Evolutionary conservation across 1,284 basidiomycete species (phyloP), one percentile per base, ranked within the genome.

Genomic region (Sparassis latifolia): DNA sequence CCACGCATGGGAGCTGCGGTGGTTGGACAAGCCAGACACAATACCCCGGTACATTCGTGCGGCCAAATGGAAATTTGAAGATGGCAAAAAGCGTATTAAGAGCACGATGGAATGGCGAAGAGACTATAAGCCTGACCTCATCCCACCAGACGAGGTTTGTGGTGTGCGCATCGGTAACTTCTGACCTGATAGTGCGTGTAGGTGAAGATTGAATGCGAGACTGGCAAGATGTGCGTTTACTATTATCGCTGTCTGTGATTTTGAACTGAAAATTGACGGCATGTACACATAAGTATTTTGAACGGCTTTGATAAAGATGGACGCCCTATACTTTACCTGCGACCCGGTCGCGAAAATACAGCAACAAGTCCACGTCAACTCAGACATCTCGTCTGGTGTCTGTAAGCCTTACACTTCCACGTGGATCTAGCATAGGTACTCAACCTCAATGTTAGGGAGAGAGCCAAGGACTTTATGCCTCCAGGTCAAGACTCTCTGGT

Each of bases 381-480:
- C 47, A 76, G 83, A 47, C 87, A 92, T 74, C 75, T 92, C 10
- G 86, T 92, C 33, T 93, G 85, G 79, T 83, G 82, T 61, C 66
- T 92, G 88, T 90, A 62, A 66, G 88, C 76, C 27, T 10, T n/a
- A n/a, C 49, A 55, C 42, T 42, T 44, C 32, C 33, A 33, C 41
- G 45, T 28, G 9, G n/a, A 44, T 10, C 32, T 9, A 5, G 4
- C 33, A 45, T 5, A 10, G 37, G 41, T 28, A 30, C 20, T 35
- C 39, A 10, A 40, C 39, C 31, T 9, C 28, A 27, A 29, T n/a
- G 2, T 7, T 56, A 91, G 89, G 52, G 90, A 92, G 68, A 83
- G 90, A 30, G 89, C 89, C 1, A 89, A 89, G 62, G 90, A 93
- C 64, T 66, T 92, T 48, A 89, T 89, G 84, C 89, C 90, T 0